Conservation (phyloP, 768 basidiomycete genomes). For the Amanita thiersii region DNA sequence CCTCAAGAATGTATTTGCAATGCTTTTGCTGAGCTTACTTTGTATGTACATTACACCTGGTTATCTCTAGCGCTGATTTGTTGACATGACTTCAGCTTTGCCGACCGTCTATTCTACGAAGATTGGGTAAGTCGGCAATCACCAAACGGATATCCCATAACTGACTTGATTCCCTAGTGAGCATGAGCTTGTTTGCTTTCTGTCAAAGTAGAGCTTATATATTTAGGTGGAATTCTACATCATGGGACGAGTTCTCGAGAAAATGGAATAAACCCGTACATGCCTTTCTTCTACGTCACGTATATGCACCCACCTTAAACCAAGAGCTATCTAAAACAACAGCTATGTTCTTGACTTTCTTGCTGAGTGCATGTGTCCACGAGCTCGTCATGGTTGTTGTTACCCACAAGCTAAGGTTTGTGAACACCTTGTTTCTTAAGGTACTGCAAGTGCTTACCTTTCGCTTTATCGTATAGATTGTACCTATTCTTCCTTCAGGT, state of each 20-base stretch:
- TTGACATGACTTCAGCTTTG: slow-evolving; percentile 51
- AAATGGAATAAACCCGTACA: slow-evolving; percentile 99
- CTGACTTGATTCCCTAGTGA: slow-evolving; percentile 10
- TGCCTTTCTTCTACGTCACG: slow-evolving; percentile 87
- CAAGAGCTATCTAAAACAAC: slow-evolving; percentile 65
- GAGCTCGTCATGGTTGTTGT: slow-evolving; percentile 97
- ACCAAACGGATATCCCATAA: neutral
- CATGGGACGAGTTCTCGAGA: slow-evolving; percentile 95
- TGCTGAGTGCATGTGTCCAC: slow-evolving; percentile 83
- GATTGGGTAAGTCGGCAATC: slow-evolving; percentile 64
- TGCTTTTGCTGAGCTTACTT: slow-evolving; percentile 87
- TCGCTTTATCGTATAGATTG: slow-evolving; percentile 43
- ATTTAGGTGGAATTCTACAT: slow-evolving; percentile 87
- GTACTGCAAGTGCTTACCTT: neutral
- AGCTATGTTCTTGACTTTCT: slow-evolving; percentile 93
- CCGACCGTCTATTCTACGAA: slow-evolving; percentile 96
- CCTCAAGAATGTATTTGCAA: slow-evolving; percentile 99
- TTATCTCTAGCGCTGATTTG: neutral
- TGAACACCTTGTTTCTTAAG: neutral
- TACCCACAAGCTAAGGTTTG: slow-evolving; percentile 82
- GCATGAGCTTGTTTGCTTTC: neutral
- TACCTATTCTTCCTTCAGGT: slow-evolving; percentile 80
- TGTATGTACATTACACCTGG: slow-evolving; percentile 43
- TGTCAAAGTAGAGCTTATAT: neutral
- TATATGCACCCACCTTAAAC: slow-evolving; percentile 79